Evolutionary conservation across 1,284 basidiomycete genomes (phyloP).

Genomic region (Tilletia setariae): DNA sequence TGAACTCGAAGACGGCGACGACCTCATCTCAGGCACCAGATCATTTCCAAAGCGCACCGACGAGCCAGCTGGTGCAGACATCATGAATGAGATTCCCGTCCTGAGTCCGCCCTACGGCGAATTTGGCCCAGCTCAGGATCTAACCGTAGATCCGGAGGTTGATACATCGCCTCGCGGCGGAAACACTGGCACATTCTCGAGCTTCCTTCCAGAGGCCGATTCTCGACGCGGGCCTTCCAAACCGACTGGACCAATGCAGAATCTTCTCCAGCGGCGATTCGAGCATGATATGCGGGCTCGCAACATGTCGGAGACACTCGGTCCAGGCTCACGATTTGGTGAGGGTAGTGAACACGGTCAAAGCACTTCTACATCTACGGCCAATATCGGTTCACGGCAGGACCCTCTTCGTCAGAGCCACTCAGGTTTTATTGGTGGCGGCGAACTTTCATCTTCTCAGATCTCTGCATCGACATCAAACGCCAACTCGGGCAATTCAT

Average conservation of each 20-base stretch:
- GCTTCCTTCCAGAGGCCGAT: too few species aligned
- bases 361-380: neutral
- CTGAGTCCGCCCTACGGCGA: constrained; percentile 14
- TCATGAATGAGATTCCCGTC: neutral
- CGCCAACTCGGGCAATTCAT: too few species aligned
- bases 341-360: neutral
- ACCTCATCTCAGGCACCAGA: neutral
- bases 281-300: constrained; percentile 2
- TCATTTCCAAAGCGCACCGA: neutral
- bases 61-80: neutral
- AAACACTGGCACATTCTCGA: neutral
- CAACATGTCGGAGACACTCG: neutral
- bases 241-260: neutral
- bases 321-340: neutral
- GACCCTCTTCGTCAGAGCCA: neutral
- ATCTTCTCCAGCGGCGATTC: constrained; percentile 6
- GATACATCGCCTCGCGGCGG: neutral
- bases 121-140: neutral
- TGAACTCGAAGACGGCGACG: neutral
- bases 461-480: too few species aligned
- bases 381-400: neutral
- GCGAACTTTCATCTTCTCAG: too few species aligned
- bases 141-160: too few species aligned
- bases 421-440: neutral
- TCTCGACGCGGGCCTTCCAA: neutral